Evolutionary conservation across 176 grass and related monocot genomes (phyloP), one percentile per base, ranked within the genome.

Genomic region (Dactylis glomerata): DNA sequence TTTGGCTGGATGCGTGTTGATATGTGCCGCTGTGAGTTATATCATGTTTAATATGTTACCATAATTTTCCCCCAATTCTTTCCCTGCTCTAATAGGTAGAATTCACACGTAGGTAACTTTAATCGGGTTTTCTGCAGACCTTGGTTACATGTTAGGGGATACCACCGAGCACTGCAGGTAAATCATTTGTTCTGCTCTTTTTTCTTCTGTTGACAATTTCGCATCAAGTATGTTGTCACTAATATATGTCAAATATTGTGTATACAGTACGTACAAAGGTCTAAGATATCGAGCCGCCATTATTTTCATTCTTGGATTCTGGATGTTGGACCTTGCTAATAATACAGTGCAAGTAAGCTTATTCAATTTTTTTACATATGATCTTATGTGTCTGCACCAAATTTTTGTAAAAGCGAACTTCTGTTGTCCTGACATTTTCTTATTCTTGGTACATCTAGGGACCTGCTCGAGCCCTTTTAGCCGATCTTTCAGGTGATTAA

Each of bases 121-220:
- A 84, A 93, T 99, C 87, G 96, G 96, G 45, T 99, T 96, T 92
- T 99, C 96, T 94, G 96, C 96, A 88, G 96, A 99, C 87, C 75
- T 99, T 72, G 96, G 96, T 67, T 95, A 92, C 90, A 74, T 96
- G 79, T 87, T 99, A 81, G 96, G 96, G 34, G 96, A 99, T 79
- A 94, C 96, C 59, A 85, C 86, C 37, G 91, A 95, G 79, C 76
- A 98, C 81, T 98, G 93, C 90, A 96, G 96, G 96, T 94, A 86
- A 79, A 27, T 27, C 24, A 28, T 51, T 46, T 38, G 63, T 83
- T 67, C 19, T 75, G 50, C 56, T 63, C 1, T 44, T 24, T 82
- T 30, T 58, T 22, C 6, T 55, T 79, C 58, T 42, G 0, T 40
- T 51, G 47, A 41, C 14, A 19, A 49, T 50, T 11, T 22, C 16